Base-by-base conservation (phyloP, 805 yeast genomes). In the Candida methanosorbosa region DNA sequence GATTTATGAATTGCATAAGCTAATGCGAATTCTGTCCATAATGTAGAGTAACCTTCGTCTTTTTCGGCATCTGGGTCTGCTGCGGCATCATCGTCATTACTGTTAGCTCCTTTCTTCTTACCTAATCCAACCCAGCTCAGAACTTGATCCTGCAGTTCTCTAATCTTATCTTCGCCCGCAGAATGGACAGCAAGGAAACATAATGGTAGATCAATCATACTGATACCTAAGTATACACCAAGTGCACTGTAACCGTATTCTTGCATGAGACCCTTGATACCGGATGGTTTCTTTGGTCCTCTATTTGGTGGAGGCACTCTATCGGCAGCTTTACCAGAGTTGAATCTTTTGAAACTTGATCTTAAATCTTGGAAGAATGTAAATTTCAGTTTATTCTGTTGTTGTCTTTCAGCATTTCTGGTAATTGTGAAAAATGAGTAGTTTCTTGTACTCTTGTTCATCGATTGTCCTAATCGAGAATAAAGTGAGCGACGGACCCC, bases 1-100 rank as follows among this genome's bases (percentile, higher is more conserved):
- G 88, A 74, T 61, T 92, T 92, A 64, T 92, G 97, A 30, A 92
- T 63, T 3, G 95, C 95, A 54, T 92, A 92, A 0, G 97, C 97
- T 34, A 92, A 71, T 11, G 83, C 78, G 45, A 86, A 75, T 57
- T 90, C 97, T 0, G 97, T 81, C 68, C 84, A 53, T 51, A 86
- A 54, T 37, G 78, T 66, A 7, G 57, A 50, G 16, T 41, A 38
- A 17, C 48, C 37, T 22, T 44, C 38, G 18, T 30, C 48, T 9
- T 39, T 40, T 9, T 42, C 43, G 1, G 37, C 37, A 6, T 26
- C 29, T 7, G 44, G 38, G 23, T 28, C 45, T 12, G 37, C 40
- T 9, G 41, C 42, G 1, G 38, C 36, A 13, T 33, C 41, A 14
- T 47, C 49, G 20, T 48, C 55, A 21, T 53, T 50, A 15, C 23